A percentile compares a stretch with the other conserved stretches of the same genome.
Evolutionary conservation across 148 eudicot genomes (phyloP).

Genomic region (Silene conica): DNA sequence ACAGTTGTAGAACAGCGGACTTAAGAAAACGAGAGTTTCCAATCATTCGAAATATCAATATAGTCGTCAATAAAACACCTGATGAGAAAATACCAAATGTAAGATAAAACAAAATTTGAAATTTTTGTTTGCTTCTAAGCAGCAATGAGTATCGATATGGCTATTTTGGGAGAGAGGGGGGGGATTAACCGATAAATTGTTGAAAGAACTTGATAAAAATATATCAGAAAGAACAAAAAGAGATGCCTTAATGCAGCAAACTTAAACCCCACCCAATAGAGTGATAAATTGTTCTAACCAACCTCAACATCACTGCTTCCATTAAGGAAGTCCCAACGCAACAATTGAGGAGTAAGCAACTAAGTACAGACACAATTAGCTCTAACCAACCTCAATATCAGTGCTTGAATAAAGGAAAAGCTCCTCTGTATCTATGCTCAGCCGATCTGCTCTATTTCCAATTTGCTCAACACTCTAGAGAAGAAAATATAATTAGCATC

Average conservation of each 20-base stretch:
- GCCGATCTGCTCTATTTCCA: conserved; percentile 87
- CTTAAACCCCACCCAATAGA: neutral
- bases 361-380: conserved; percentile 4
- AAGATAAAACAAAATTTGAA: neutral
- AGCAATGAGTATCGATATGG: neutral
- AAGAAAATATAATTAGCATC: conserved; percentile 5
- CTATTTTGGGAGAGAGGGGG: neutral
- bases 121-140: neutral
- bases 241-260: neutral
- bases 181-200: neutral
- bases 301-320: neutral
- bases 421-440: conserved; percentile 63
- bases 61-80: neutral
- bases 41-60: neutral
- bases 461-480: conserved; percentile 95
- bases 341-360: neutral
- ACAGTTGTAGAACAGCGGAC: conserved; percentile 4
- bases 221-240: neutral
- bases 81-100: neutral
- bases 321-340: neutral
- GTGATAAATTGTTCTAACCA: neutral
- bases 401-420: conserved; percentile 85
- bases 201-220: neutral
- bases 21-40: neutral
- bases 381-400: conserved; percentile 63